Conservation (phyloP, 2,329 filamentous ascomycete genomes). For the Claviceps quebecensis region DNA sequence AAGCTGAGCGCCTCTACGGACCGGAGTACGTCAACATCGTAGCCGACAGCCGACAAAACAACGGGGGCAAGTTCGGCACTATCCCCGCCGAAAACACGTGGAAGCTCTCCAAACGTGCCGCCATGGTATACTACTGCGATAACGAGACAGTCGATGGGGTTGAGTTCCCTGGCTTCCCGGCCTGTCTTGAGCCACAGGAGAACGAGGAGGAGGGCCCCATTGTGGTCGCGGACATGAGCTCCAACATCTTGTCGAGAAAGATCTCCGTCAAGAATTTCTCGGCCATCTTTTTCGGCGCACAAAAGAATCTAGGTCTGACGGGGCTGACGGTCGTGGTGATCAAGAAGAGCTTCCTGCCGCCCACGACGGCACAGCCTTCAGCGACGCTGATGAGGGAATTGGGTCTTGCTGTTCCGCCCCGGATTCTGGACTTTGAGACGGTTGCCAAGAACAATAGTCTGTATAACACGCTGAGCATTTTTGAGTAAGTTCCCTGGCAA, state of each 20-base stretch:
- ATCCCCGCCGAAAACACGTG: slow-evolving; percentile 69
- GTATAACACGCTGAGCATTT: slow-evolving; percentile 93
- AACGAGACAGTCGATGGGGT: slow-evolving; percentile 94
- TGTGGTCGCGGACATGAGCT: slow-evolving; percentile 85
- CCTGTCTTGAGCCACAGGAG: slow-evolving; percentile 38
- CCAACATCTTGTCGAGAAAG: slow-evolving; percentile 75
- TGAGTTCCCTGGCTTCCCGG: slow-evolving; percentile 67
- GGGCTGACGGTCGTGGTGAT: slow-evolving; percentile 80
- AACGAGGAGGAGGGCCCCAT: slow-evolving; percentile 52
- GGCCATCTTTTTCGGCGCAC: slow-evolving; percentile 80
- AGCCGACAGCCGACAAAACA: slow-evolving; percentile 49
- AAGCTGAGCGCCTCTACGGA: slow-evolving; percentile 66
- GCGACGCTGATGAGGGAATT: slow-evolving; percentile 58
- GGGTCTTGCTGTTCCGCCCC: slow-evolving; percentile 61
- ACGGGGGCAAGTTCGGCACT: slow-evolving; percentile 70
- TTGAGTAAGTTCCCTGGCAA: slow-evolving; percentile 41
- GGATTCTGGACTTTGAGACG: slow-evolving; percentile 69
- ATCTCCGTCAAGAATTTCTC: slow-evolving; percentile 70
- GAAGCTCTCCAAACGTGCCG: slow-evolving; percentile 53
- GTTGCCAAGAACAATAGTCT: slow-evolving; percentile 88
- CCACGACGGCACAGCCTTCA: slow-evolving; percentile 48
- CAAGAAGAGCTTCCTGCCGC: slow-evolving; percentile 65
- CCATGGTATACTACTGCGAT: slow-evolving; percentile 80
- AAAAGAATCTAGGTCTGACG: slow-evolving; percentile 83
- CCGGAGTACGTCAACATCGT: slow-evolving; percentile 68